A percentile compares a stretch with the other conserved stretches of the same genome.
Conservation (phyloP, 2,329 filamentous ascomycete genomes). For the Colletotrichum falcatum region DNA sequence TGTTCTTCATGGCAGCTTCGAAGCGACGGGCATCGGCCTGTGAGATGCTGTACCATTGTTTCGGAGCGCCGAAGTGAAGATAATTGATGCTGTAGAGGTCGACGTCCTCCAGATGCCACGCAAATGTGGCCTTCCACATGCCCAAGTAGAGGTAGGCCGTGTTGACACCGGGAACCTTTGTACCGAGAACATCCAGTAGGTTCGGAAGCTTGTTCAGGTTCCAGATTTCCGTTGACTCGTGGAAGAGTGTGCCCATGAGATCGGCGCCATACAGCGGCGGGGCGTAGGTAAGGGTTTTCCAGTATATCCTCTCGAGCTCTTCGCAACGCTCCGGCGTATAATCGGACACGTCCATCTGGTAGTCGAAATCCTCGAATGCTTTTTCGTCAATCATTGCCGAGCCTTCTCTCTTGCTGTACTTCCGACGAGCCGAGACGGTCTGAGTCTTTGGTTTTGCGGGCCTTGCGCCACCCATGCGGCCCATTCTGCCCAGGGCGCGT, state of each 20-base stretch:
- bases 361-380: slow-evolving; percentile 91
- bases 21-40: slow-evolving; percentile 94
- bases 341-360: slow-evolving; percentile 87
- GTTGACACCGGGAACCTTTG: slow-evolving; percentile 97
- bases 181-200: slow-evolving; percentile 90
- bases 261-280: slow-evolving; percentile 96
- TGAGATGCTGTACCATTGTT: slow-evolving; percentile 99
- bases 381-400: slow-evolving; percentile 87
- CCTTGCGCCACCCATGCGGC: slow-evolving; percentile 63
- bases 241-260: slow-evolving; percentile 94
- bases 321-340: slow-evolving; percentile 93
- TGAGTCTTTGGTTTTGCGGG: slow-evolving; percentile 71
- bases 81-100: slow-evolving; percentile 99
- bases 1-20: slow-evolving; percentile 92
- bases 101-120: slow-evolving; percentile 98
- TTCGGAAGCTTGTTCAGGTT: slow-evolving; percentile 96
- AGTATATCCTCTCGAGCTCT: slow-evolving; percentile 94
- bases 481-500: slow-evolving; percentile 47
- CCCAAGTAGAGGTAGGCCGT: slow-evolving; percentile 97
- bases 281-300: slow-evolving; percentile 97
- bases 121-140: slow-evolving; percentile 99
- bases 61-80: slow-evolving; percentile 97
- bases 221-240: slow-evolving; percentile 86
- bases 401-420: slow-evolving; percentile 84
- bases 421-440: slow-evolving; percentile 87